These are phyloP conservation scores for Acacia crassicarpa DNA, from an alignment of 306 rosid species.

Conservation along the genomic window DNA sequence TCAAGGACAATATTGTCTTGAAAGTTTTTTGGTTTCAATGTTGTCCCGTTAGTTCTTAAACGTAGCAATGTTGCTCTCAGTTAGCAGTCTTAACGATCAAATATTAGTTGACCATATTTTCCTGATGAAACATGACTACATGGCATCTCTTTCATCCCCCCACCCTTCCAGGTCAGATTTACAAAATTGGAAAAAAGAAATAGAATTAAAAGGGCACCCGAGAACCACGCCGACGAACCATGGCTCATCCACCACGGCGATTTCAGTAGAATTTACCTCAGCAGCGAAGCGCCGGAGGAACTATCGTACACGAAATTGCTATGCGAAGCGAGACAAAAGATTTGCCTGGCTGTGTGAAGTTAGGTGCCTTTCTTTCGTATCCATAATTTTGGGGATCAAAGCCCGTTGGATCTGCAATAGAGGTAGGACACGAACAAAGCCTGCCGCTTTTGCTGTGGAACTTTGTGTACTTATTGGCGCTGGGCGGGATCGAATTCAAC, in stretches of 20 bases:
- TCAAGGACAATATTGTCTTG: too few relatives aligned
- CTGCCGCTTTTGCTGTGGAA: constrained; percentile 32
- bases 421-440: constrained; percentile 27
- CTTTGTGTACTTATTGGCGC: constrained; percentile 41
- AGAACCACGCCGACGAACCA: constrained; percentile 35
- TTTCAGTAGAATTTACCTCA: constrained; percentile 34
- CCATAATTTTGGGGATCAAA: constrained; percentile 48
- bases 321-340: constrained; percentile 34
- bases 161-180: too few relatives aligned
- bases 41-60: too few relatives aligned
- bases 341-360: constrained; percentile 34
- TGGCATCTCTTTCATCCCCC: too few relatives aligned
- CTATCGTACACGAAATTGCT: constrained; percentile 31
- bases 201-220: too few relatives aligned
- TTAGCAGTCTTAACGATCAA: too few relatives aligned
- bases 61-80: too few relatives aligned
- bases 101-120: too few relatives aligned
- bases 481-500: constrained; percentile 42
- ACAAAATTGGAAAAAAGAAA: too few relatives aligned
- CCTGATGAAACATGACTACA: too few relatives aligned
- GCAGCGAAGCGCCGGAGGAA: constrained; percentile 54
- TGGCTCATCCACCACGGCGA: constrained; percentile 54
- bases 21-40: too few relatives aligned
- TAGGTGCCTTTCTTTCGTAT: constrained; percentile 36
- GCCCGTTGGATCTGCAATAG: constrained; percentile 34